Evolutionary conservation across 768 basidiomycete species (phyloP).

Genomic region (Mycena belliarum): DNA sequence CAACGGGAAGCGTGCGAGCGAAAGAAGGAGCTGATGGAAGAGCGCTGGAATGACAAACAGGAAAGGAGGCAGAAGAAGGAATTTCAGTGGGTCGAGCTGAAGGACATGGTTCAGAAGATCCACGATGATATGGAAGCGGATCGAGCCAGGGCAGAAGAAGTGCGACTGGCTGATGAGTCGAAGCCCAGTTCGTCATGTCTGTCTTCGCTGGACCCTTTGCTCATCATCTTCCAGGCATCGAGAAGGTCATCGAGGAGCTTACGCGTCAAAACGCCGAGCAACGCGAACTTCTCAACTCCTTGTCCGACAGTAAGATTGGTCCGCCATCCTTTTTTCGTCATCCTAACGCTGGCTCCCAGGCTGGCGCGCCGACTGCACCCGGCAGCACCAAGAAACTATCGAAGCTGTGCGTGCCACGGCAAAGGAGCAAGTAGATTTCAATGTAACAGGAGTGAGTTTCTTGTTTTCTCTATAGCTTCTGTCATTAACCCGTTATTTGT

Average conservation of each 20-base stretch:
- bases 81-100: slow-evolving; percentile 52
- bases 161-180: slow-evolving; percentile 49
- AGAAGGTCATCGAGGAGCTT: slow-evolving; percentile 62
- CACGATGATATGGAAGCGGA: slow-evolving; percentile 57
- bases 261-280: slow-evolving; percentile 60
- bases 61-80: slow-evolving; percentile 61
- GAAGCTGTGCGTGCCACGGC: slow-evolving; percentile 71
- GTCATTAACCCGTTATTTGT: slow-evolving; percentile 1
- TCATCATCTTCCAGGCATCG: slow-evolving; percentile 45
- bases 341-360: slow-evolving; percentile 38
- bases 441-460: slow-evolving; percentile 69
- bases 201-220: neutral
- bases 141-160: slow-evolving; percentile 52
- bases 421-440: slow-evolving; percentile 76
- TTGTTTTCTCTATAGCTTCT: neutral
- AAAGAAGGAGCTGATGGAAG: slow-evolving; percentile 62
- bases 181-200: slow-evolving; percentile 52
- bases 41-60: slow-evolving; percentile 65
- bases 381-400: slow-evolving; percentile 69
- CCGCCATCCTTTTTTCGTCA: neutral
- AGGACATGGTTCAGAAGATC: slow-evolving; percentile 62
- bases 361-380: slow-evolving; percentile 66
- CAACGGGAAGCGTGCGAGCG: slow-evolving; percentile 59
- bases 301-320: slow-evolving; percentile 59
- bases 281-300: slow-evolving; percentile 49